These are phyloP conservation scores for Lasiosphaeria miniovina DNA, from an alignment of 495 filamentous ascomycete genomes.

Conservation along the genomic window DNA sequence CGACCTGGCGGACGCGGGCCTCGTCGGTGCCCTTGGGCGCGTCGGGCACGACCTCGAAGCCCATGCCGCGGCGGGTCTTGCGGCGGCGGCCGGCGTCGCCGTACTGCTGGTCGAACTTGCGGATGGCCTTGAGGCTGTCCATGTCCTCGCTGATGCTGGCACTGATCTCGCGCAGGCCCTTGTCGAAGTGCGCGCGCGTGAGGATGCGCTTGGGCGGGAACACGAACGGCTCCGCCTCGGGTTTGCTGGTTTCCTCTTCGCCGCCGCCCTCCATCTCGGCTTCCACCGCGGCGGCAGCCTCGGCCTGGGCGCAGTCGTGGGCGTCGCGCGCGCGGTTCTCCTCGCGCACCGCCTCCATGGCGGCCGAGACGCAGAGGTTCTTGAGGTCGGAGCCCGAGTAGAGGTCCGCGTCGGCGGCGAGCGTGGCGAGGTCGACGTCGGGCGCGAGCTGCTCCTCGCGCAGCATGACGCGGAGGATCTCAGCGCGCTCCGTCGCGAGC, in stretches of 20 bases:
- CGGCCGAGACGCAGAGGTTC: constrained; percentile 87
- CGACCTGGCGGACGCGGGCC: constrained; percentile 33
- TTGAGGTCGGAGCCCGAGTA: constrained; percentile 97
- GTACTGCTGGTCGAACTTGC: constrained; percentile 95
- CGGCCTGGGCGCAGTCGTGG: constrained; percentile 32
- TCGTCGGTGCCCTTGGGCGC: constrained; percentile 18
- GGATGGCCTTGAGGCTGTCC: constrained; percentile 76
- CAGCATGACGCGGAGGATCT: constrained; percentile 82
- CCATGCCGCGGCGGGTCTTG: constrained; percentile 61
- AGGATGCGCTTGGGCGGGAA: constrained; percentile 69
- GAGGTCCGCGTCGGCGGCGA: constrained; percentile 78
- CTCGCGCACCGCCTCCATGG: constrained; percentile 82
- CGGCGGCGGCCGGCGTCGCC: constrained; percentile 77
- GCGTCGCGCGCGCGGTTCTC: constrained; percentile 53
- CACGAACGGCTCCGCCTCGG: constrained; percentile 43
- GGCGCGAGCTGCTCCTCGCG: constrained; percentile 68
- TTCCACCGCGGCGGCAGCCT: neutral
- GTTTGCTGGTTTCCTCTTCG: neutral
- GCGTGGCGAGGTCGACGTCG: constrained; percentile 63
- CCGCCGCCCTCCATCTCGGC: neutral
- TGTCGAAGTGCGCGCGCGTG: constrained; percentile 69
- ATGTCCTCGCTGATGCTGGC: constrained; percentile 96
- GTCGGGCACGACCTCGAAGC: constrained; percentile 55
- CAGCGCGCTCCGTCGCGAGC: constrained; percentile 67
- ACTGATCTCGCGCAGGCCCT: constrained; percentile 82